A percentile compares a stretch with the other conserved stretches of the same genome.
phyloP scores from a whole-genome alignment of 441 rosid genomes.

The Pelargonium australe region DNA sequence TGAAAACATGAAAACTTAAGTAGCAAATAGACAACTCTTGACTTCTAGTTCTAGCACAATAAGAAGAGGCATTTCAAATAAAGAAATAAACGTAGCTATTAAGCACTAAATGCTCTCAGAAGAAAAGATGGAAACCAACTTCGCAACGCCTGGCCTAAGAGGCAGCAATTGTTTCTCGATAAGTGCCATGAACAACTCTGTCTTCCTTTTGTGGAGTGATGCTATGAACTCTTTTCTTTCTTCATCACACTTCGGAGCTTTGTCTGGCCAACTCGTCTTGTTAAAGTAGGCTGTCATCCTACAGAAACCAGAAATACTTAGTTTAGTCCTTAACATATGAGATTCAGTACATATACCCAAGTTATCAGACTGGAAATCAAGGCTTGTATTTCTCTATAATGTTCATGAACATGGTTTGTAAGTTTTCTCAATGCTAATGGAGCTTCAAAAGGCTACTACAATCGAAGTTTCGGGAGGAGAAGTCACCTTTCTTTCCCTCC shows the following conservation, averaged over 20 bases:
- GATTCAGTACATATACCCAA: too few relatives aligned
- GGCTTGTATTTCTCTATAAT: not conserved
- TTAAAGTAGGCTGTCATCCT: slow-evolving; percentile 96
- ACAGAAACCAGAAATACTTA: slow-evolving; percentile 17
- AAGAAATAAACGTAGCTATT: not conserved
- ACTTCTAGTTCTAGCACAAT: too few relatives aligned
- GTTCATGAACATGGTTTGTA: not conserved
- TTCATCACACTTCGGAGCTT: slow-evolving; percentile 74
- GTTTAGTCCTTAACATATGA: not conserved
- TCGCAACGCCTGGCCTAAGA: slow-evolving; percentile 90
- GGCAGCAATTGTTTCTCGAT: slow-evolving; percentile 82
- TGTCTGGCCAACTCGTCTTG: slow-evolving; percentile 83
- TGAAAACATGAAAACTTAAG: not conserved
- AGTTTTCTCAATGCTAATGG: not conserved
- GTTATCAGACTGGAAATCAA: too few relatives aligned
- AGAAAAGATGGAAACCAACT: slow-evolving; percentile 37
- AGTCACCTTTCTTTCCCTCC: slow-evolving; percentile 90
- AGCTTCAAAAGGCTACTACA: not conserved
- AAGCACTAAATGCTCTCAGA: slow-evolving; percentile 2
- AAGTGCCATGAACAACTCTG: slow-evolving; percentile 86
- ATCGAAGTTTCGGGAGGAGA: not conserved
- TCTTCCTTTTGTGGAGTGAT: slow-evolving; percentile 79
- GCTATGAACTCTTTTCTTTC: slow-evolving; percentile 83
- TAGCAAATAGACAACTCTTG: too few relatives aligned
- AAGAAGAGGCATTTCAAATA: not conserved